Conservation (phyloP, 805 yeast genomes). For the Monosporozyma yasuniensis region DNA sequence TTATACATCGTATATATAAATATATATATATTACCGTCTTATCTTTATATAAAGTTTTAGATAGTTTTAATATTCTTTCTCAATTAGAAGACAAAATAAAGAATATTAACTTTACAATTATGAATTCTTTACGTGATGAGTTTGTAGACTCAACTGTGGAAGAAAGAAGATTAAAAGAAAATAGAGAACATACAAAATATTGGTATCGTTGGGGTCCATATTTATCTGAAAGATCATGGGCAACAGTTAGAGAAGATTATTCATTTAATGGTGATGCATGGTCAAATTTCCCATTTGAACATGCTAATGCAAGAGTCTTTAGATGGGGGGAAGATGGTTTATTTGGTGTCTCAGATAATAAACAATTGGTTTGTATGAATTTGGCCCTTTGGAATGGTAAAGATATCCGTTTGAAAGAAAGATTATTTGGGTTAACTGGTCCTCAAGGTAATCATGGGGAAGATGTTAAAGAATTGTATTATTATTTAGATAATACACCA, state of each 20-base stretch:
- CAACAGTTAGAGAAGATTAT: slow-evolving; percentile 82
- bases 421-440: slow-evolving; percentile 81
- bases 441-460: slow-evolving; percentile 96
- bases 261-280: slow-evolving; percentile 84
- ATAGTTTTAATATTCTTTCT: too few relatives aligned
- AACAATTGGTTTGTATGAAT: slow-evolving; percentile 63
- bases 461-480: slow-evolving; percentile 81
- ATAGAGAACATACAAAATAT: slow-evolving; percentile 36
- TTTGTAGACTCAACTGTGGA: slow-evolving; percentile 25
- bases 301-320: slow-evolving; percentile 68
- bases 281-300: slow-evolving; percentile 82
- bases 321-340: slow-evolving; percentile 96
- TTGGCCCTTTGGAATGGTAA: slow-evolving; percentile 89
- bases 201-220: slow-evolving; percentile 93
- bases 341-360: slow-evolving; percentile 82
- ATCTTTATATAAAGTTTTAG: too few relatives aligned
- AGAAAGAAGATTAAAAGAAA: slow-evolving; percentile 32
- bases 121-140: slow-evolving; percentile 18
- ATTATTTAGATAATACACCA: slow-evolving; percentile 85
- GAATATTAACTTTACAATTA: too few relatives aligned
- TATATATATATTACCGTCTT: too few relatives aligned
- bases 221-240: slow-evolving; percentile 81
- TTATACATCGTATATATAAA: too few relatives aligned
- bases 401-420: slow-evolving; percentile 77
- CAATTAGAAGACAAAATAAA: too few relatives aligned